Conservation (phyloP, 768 basidiomycete genomes). For the Xerocomellus chrysenteron region DNA sequence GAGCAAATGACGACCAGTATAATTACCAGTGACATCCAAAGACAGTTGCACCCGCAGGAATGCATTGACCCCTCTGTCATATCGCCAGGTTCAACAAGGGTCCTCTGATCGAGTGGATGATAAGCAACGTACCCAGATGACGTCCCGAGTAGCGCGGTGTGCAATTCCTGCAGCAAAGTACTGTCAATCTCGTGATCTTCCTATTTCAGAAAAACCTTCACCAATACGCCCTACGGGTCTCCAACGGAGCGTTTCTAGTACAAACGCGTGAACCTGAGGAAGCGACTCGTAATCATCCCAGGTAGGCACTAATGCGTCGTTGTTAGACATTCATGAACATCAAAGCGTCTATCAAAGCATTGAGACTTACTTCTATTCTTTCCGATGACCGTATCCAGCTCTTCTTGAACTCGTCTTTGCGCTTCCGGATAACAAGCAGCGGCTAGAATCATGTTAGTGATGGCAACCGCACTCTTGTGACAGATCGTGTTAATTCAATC, state of each 20-base stretch:
- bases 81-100: slow-evolving; percentile 36
- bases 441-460: slow-evolving; percentile 52
- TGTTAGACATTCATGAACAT: neutral
- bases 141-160: slow-evolving; percentile 61
- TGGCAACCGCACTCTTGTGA: slow-evolving; percentile 45
- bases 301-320: slow-evolving; percentile 29
- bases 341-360: neutral
- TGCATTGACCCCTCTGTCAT: slow-evolving; percentile 19
- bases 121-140: slow-evolving; percentile 48
- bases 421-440: slow-evolving; percentile 52
- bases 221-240: slow-evolving; percentile 31
- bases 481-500: neutral
- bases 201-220: neutral
- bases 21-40: slow-evolving; percentile 20
- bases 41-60: slow-evolving; percentile 24
- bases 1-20: neutral
- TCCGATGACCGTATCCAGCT: slow-evolving; percentile 53
- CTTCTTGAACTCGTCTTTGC: slow-evolving; percentile 48
- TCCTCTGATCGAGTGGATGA: no score
- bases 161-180: slow-evolving; percentile 40
- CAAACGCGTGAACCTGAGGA: slow-evolving; percentile 36
- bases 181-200: neutral
- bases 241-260: slow-evolving; percentile 38
- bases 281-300: slow-evolving; percentile 34
- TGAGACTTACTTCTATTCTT: slow-evolving; percentile 23